Conservation (phyloP, 345 rosid species). For the Mangifera indica region DNA sequence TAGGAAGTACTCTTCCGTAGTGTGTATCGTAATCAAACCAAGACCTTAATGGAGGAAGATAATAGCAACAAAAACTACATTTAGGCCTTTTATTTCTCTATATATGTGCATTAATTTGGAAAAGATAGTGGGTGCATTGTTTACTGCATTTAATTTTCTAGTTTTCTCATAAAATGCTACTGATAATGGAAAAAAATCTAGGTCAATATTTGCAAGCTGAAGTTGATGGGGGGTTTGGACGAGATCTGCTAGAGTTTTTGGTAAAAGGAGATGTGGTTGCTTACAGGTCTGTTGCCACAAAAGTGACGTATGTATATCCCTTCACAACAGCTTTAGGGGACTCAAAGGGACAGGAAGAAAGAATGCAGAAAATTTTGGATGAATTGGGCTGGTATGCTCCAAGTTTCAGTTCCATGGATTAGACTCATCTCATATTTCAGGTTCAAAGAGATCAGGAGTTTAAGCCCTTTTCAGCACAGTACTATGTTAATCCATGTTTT, state of each 20-base stretch:
- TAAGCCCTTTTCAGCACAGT: neutral
- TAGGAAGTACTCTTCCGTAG: neutral
- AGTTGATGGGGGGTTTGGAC: conserved; percentile 72
- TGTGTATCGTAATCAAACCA: neutral
- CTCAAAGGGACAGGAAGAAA: conserved; percentile 79
- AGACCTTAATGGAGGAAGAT: no score
- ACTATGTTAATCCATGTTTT: neutral
- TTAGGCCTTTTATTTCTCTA: neutral
- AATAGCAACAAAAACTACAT: neutral
- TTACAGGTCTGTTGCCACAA: conserved; percentile 73
- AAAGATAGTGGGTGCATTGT: neutral
- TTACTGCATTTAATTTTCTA: neutral
- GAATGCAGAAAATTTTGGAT: conserved; percentile 62
- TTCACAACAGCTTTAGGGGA: conserved; percentile 91
- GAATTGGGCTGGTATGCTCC: conserved; percentile 85
- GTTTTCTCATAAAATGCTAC: neutral
- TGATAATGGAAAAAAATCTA: conserved; percentile 24
- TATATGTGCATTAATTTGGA: neutral
- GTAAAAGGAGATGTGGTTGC: conserved; percentile 75
- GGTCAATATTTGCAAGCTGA: conserved; percentile 76
- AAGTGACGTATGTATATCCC: conserved; percentile 84
- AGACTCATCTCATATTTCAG: conserved; percentile 11
- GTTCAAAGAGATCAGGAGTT: neutral
- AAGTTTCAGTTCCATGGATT: conserved; percentile 75
- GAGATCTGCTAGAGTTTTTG: conserved; percentile 77